Base-by-base conservation (phyloP, 768 basidiomycete species). In the Suillus placidus region DNA sequence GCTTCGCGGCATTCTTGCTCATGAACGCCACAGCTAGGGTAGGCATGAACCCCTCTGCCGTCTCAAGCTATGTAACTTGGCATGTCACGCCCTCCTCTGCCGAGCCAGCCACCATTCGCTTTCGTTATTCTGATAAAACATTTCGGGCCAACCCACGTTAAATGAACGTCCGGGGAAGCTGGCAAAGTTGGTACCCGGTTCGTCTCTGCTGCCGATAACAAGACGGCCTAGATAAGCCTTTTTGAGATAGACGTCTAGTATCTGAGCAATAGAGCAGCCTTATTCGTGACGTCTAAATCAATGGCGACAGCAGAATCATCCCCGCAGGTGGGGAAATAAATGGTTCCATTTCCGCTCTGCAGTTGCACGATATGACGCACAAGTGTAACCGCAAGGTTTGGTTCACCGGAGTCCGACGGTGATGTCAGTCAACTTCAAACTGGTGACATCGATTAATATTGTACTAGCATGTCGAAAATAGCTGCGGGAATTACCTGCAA, bases 401-500 rank as follows among this genome's bases (percentile, higher is more conserved):
- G 89, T 30, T 90, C 91, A 0, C 91, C 88, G 7, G 88, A 92
- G 70, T 92, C 89, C 12, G 30, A 91, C 62, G 64, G 88, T 80
- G 70, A 93, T 87, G 68, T 89, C 79, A n/a, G 77, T 73, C 0
- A 88, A 83, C 1, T 79, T 68, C 72, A 90, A 87, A 6, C 85
- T 83, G 38, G 89, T 77, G 10, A 73, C 76, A 64, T 83, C 77
- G 56, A 88, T 78, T 37, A 93, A 86, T 73, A 57, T 81, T 76
- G 74, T 90, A 90, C 88, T 87, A 91, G 71, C 4, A 84, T 85
- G 73, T 92, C 91, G 14, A 92, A 74, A 1, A 93, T 78, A 16
- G 89, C 87, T 0, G 89, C 81, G 7, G 92, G 91, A 81, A 67
- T 87, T 80, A 4, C 76, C 76, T 30, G 80, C 70, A 54, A 73